Base-by-base conservation (phyloP, 1,284 basidiomycete genomes). In the Ceratobasidium theobromae region DNA sequence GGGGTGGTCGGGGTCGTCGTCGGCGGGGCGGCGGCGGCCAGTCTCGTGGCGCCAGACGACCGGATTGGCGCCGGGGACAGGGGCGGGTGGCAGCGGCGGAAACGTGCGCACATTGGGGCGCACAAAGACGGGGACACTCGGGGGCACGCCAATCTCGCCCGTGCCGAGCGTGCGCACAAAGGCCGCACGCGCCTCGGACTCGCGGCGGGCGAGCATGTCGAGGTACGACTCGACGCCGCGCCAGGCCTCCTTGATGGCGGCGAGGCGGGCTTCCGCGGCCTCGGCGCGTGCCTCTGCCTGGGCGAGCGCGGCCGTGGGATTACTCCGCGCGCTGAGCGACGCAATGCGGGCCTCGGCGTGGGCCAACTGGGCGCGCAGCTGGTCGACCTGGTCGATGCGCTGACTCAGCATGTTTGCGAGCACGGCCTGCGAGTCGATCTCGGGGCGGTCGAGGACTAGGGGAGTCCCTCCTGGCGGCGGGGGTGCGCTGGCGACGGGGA, bases 341-440 rank as follows among this genome's bases (percentile, higher is more conserved):
- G 60, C 49, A 28, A 64, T 64, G 35, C 60, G 48, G 23, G 49
- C 60, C 18, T 64, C 48, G 48, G 60, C 38, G 27, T 64, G 60
- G 35, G 60, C 60, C 25, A 64, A 35, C 60, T 64, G 35, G 60
- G 48, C 43, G 60, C 60, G 60, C 8, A 64, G 49, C 25, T 64
- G 60, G 60, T 64, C 60, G 35, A 64, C 60, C 40, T 64, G 60
- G 60, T 64, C 60, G 60, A 64, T 53, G 49, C 60, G 60, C 48
- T 64, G 48, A 49, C 48, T 52, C 25, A 64, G 60, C 49, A 64
- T 64, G 60, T 64, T 64, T 48, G 60, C 35, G 25, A 64, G 60
- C 35, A 64, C 38, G 14, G 60, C 35, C 38, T 64, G 60, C 38
- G 52, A 49, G 8, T 43, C 48, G 35, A 16, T 16, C 43, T 21